Base-by-base conservation (phyloP, 2,329 filamentous ascomycete species). In the Fusarium guadeloupense region DNA sequence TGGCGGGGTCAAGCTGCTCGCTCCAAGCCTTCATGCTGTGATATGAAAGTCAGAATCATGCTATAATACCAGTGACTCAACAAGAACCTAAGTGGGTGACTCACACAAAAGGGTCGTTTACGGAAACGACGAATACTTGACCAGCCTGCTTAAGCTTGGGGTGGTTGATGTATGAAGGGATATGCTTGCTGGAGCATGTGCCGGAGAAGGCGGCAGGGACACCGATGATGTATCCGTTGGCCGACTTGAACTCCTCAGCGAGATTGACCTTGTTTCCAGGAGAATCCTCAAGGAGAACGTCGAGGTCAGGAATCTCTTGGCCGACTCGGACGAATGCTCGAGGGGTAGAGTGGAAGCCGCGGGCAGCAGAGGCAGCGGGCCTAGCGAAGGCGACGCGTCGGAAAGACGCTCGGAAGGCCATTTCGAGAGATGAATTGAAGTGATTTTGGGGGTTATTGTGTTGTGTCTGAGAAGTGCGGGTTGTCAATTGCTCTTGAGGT, bases 51-150 rank as follows among this genome's bases (percentile, higher is more conserved):
- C 13, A 64, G 47, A 45, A 45, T 16, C 26, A 33, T 33, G 14
- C 30, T 9, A 14, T 30, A 35, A 8, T 7, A 13, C 12, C 5
- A 12, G 13, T 17, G 10, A 5, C 5, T 16, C n/a, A n/a, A 12
- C 14, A 35, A 43, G 17, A 9, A 6, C 13, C 9, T n/a, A 44
- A 6, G 19, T n/a, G 9, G 10, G 13, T 25, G 37, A 79, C 90
- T 78, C 82, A 96, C 91, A 97, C 93, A 75, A 97, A 97, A 17
- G 93, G 86, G 75, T 98, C 94, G 74, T 98, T 98, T 73, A 97
- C 93, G 14, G 91, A 88, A 52, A 98, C 87, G 34, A 98, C 92
- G 71, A 96, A 96, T 39, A 97, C 91, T 71, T 90, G 83, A 42
- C 93, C 93, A 25, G 91, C 92, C 58, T 89, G 82, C 79, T 91